These are phyloP conservation scores for Claviceps arundinis DNA, from an alignment of 2,329 filamentous ascomycete species.

Conservation along the genomic window DNA sequence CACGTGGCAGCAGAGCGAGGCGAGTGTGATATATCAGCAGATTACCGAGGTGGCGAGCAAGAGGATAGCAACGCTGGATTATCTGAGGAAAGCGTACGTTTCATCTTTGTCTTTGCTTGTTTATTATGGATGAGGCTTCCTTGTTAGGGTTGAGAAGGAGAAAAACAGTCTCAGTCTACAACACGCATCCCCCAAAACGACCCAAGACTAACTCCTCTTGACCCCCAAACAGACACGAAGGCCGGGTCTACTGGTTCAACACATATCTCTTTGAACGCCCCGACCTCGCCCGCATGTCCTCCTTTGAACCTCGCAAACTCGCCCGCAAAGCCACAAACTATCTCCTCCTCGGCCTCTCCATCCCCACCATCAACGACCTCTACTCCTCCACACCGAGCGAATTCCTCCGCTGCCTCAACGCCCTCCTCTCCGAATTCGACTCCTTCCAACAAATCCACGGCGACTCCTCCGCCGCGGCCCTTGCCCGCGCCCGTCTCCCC, in stretches of 20 bases:
- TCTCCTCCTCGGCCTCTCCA: slow-evolving; percentile 79
- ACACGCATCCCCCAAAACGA: too few species aligned
- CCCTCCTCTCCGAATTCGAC: slow-evolving; percentile 82
- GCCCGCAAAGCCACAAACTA: slow-evolving; percentile 87
- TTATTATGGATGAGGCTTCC: too few species aligned
- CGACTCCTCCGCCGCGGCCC: slow-evolving; percentile 54
- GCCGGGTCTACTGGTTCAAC: slow-evolving; percentile 96
- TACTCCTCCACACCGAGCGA: slow-evolving; percentile 68
- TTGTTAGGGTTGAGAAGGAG: neutral
- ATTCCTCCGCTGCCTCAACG: slow-evolving; percentile 76
- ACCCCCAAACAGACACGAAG: slow-evolving; percentile 56
- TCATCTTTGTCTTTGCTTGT: neutral
- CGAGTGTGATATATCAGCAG: slow-evolving; percentile 40
- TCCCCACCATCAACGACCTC: slow-evolving; percentile 81
- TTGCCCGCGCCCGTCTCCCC: slow-evolving; percentile 66
- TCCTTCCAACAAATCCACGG: slow-evolving; percentile 81
- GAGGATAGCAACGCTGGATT: slow-evolving; percentile 86
- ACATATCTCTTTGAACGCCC: slow-evolving; percentile 80
- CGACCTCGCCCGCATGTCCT: slow-evolving; percentile 70
- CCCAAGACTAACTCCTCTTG: neutral
- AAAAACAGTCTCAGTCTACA: neutral
- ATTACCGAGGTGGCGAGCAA: slow-evolving; percentile 82
- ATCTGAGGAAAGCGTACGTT: slow-evolving; percentile 78
- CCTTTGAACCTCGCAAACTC: slow-evolving; percentile 72
- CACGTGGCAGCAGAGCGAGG: slow-evolving; percentile 30